Conservation (phyloP, 441 rosid genomes). For the Erodium trifolium region DNA sequence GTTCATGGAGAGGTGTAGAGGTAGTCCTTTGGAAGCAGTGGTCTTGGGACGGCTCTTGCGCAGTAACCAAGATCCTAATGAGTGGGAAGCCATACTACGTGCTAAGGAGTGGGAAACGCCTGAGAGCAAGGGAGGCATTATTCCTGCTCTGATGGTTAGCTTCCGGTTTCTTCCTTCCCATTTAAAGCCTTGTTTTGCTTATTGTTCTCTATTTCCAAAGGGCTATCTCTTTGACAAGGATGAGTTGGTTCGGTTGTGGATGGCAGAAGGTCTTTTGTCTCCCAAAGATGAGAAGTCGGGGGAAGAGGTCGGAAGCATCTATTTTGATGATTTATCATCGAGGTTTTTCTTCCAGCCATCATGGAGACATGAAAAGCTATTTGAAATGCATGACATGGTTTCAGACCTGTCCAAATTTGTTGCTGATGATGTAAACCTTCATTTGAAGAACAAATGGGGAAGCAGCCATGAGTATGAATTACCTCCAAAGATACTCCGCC, state of each 20-base stretch:
- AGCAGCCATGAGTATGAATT: no score
- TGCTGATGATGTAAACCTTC: not conserved
- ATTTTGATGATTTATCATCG: not conserved
- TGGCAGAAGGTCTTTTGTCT: conserved; percentile 10
- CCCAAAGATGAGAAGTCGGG: not conserved
- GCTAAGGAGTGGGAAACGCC: no score
- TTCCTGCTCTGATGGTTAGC: not conserved
- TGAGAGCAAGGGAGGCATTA: not conserved
- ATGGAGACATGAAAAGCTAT: not conserved
- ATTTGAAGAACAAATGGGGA: not conserved
- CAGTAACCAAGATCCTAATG: not conserved
- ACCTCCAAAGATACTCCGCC: not conserved
- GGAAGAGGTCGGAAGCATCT: not conserved
- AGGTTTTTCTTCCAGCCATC: conserved; percentile 16
- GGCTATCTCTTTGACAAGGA: not conserved
- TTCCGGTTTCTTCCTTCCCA: not conserved
- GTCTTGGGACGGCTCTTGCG: conserved; percentile 11
- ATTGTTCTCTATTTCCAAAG: conserved; percentile 14
- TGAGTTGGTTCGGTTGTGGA: conserved; percentile 13
- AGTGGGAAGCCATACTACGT: conserved; percentile 4
- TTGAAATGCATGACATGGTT: conserved; percentile 11
- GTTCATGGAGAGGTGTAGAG: conserved; percentile 7
- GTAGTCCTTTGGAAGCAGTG: conserved; percentile 12
- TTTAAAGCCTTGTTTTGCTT: conserved; percentile 7
- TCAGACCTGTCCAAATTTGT: conserved; percentile 12